Conservation (phyloP, 495 filamentous ascomycete species). For the Trichoderma orchidacearum region DNA sequence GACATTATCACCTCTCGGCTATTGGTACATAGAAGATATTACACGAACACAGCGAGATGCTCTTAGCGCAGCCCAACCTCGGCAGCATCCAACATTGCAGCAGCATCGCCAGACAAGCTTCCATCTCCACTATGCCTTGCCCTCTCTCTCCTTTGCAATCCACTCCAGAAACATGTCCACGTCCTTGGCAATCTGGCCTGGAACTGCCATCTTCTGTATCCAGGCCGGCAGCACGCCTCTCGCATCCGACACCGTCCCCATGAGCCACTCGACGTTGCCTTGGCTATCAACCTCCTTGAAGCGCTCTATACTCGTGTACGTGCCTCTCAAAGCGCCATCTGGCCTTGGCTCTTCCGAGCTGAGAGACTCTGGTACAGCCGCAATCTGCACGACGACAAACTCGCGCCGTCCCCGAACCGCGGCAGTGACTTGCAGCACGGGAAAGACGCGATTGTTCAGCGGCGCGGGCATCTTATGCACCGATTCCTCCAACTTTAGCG, state of each 20-base stretch:
- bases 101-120: too few relatives aligned
- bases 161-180: slow-evolving; percentile 55
- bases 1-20: not conserved
- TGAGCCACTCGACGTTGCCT: slow-evolving; percentile 46
- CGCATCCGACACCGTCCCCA: slow-evolving; percentile 60
- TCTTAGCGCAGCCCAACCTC: too few relatives aligned
- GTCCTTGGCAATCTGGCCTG: slow-evolving; percentile 54
- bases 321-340: slow-evolving; percentile 32
- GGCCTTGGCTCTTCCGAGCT: slow-evolving; percentile 17
- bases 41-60: too few relatives aligned
- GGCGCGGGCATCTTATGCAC: slow-evolving; percentile 34
- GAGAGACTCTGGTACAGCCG: not conserved
- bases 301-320: slow-evolving; percentile 50
- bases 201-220: slow-evolving; percentile 53
- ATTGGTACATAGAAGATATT: not conserved
- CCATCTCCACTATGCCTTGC: not conserved
- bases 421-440: slow-evolving; percentile 32
- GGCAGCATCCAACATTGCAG: too few relatives aligned
- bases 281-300: slow-evolving; percentile 20
- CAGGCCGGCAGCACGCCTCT: slow-evolving; percentile 50
- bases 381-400: slow-evolving; percentile 5
- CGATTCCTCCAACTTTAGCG: slow-evolving; percentile 35
- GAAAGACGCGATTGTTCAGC: slow-evolving; percentile 42
- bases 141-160: slow-evolving; percentile 30
- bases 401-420: slow-evolving; percentile 4